Conservation (phyloP, 2,329 filamentous ascomycete genomes). For the Clathrospora elynae region DNA sequence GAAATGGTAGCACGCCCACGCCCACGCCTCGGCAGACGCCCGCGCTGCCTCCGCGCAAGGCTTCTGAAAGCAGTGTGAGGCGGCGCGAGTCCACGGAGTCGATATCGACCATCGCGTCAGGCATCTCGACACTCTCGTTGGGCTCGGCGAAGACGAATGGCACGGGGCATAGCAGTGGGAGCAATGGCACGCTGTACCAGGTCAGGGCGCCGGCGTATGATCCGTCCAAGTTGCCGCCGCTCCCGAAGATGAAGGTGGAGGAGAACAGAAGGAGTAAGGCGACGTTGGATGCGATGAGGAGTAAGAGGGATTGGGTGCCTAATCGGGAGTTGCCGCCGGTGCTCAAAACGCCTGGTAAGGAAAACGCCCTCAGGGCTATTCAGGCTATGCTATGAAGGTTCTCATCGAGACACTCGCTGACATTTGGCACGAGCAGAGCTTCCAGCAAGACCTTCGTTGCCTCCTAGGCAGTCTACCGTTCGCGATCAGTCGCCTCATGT, state of each 20-base stretch:
- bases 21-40: conserved; percentile 46
- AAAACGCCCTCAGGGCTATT: background rate
- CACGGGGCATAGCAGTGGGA: conserved; percentile 42
- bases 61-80: conserved; percentile 48
- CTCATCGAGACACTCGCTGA: background rate
- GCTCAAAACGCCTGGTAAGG: conserved; percentile 33
- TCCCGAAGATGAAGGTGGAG: conserved; percentile 58
- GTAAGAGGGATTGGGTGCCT: conserved; percentile 35
- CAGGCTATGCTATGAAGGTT: background rate
- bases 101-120: conserved; percentile 56
- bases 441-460: conserved; percentile 28
- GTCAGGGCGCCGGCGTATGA: conserved; percentile 63
- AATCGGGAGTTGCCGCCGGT: conserved; percentile 35
- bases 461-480: conserved; percentile 21
- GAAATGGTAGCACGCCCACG: conserved; percentile 50
- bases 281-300: conserved; percentile 46
- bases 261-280: conserved; percentile 48
- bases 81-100: conserved; percentile 54
- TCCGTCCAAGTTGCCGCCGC: conserved; percentile 58
- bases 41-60: conserved; percentile 52
- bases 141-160: conserved; percentile 53
- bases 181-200: conserved; percentile 40
- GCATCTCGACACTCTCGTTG: conserved; percentile 56
- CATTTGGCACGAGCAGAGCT: conserved; percentile 10
- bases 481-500: conserved; percentile 19